phyloP scores from a whole-genome alignment of 2,329 filamentous ascomycete species.

The Monosporascus sp. region DNA sequence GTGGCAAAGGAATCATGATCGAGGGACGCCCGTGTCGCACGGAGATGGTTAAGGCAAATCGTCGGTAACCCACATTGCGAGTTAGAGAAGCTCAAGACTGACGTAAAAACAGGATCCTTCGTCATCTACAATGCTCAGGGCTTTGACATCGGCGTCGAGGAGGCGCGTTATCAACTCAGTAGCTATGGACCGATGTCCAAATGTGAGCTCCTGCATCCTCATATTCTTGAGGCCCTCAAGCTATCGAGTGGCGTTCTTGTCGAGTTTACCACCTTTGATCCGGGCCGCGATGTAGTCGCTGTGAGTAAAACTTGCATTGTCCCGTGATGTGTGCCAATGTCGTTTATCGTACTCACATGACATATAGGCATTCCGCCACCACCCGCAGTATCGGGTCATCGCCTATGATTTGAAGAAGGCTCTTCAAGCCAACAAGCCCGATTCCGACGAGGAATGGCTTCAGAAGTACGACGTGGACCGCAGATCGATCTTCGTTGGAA shows the following conservation, averaged over 20 bases:
- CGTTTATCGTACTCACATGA: conserved; percentile 8
- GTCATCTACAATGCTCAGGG: conserved; percentile 39
- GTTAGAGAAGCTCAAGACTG: conserved; percentile 9
- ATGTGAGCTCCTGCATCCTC: conserved; percentile 29
- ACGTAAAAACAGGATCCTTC: conserved; percentile 39
- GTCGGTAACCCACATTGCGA: conserved; percentile 32
- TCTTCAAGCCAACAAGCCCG: conserved; percentile 12
- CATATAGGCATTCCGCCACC: conserved; percentile 27
- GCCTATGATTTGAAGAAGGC: conserved; percentile 29
- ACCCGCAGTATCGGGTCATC: conserved; percentile 25
- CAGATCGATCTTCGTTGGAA: conserved; percentile 29
- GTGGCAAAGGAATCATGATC: conserved; percentile 44
- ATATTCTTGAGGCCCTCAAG: conserved; percentile 28
- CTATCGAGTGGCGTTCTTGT: conserved; percentile 39
- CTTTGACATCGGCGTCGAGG: conserved; percentile 32
- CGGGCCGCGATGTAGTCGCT: conserved; percentile 41
- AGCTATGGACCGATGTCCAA: conserved; percentile 39
- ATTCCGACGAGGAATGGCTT: conserved; percentile 25
- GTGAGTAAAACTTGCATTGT: conserved; percentile 30
- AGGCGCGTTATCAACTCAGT: conserved; percentile 38
- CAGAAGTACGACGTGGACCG: conserved; percentile 28
- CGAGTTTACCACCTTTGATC: conserved; percentile 46
- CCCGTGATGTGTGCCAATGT: background rate
- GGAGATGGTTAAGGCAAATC: conserved; percentile 55
- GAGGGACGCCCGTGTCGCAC: conserved; percentile 53